A percentile compares a stretch with the other conserved stretches of the same genome.
These are phyloP conservation scores for Trichoderma arundinaceum DNA, from an alignment of 2,329 filamentous ascomycete genomes.

Conservation along the genomic window DNA sequence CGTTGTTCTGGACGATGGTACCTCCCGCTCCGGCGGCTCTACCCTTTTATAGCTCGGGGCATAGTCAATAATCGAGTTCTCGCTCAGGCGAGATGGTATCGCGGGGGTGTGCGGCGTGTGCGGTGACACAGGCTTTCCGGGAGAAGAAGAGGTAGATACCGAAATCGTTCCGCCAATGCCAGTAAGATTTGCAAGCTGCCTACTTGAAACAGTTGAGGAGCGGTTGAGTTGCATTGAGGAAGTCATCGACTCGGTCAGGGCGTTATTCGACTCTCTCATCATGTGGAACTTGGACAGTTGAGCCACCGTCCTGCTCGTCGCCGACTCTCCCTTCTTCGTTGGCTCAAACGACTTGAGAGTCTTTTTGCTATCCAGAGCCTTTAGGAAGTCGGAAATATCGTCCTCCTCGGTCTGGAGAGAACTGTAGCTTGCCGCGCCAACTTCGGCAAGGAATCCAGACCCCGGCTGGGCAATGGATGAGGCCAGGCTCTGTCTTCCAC, in stretches of 20 bases:
- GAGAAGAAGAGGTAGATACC: conserved; percentile 84
- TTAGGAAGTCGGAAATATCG: conserved; percentile 91
- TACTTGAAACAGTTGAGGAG: conserved; percentile 75
- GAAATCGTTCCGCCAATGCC: conserved; percentile 75
- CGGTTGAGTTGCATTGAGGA: conserved; percentile 85
- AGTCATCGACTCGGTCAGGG: conserved; percentile 89
- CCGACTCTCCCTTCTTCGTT: conserved; percentile 69
- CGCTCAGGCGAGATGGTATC: conserved; percentile 89
- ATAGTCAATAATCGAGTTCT: conserved; percentile 72
- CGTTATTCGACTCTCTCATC: conserved; percentile 88
- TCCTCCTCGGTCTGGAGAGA: conserved; percentile 80
- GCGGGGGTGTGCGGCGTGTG: conserved; percentile 93
- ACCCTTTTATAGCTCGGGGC: conserved; percentile 39
- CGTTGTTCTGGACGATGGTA: conserved; percentile 38
- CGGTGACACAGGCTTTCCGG: conserved; percentile 85
- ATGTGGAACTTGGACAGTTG: conserved; percentile 84
- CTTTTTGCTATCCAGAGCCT: conserved; percentile 84
- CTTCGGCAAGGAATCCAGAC: conserved; percentile 78
- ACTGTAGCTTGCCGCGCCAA: conserved; percentile 68
- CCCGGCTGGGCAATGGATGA: conserved; percentile 75
- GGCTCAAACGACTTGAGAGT: conserved; percentile 81
- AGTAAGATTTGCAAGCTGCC: conserved; percentile 64
- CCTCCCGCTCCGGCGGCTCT: conserved; percentile 41
- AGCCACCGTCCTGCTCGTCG: conserved; percentile 75
- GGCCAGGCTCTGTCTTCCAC: conserved; percentile 76